phyloP scores from a whole-genome alignment of 208 protist genomes.

The Leishmania martiniquensis region DNA sequence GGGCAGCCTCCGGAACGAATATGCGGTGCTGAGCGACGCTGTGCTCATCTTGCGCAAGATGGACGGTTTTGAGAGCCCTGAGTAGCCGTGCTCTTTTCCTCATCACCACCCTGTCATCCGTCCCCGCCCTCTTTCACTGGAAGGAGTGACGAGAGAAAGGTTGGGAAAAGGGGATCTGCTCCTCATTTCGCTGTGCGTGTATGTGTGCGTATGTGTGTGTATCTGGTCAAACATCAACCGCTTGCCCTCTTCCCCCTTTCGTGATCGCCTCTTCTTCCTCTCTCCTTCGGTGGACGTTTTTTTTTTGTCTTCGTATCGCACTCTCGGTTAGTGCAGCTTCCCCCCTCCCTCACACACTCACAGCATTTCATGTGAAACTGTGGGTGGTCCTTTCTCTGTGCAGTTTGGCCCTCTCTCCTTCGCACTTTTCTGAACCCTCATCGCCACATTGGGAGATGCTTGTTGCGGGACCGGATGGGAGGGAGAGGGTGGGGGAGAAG shows the following conservation, averaged over 20 bases:
- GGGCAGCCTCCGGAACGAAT: conserved; percentile 75
- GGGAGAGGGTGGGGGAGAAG: not conserved
- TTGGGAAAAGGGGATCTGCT: too few relatives aligned
- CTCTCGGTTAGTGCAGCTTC: not conserved
- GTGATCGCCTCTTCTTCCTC: not conserved
- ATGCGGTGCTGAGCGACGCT: conserved; percentile 78
- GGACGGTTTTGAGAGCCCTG: not conserved
- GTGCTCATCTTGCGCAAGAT: conserved; percentile 65
- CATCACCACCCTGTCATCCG: too few relatives aligned
- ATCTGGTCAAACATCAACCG: not conserved
- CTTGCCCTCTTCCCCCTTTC: not conserved
- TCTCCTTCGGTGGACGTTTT: not conserved
- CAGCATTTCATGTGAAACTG: not conserved
- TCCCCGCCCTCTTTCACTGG: not conserved
- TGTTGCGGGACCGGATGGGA: not conserved
- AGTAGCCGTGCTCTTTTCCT: not conserved
- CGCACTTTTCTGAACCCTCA: not conserved
- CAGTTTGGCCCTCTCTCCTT: not conserved
- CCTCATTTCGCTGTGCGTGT: not conserved
- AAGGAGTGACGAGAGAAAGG: not conserved
- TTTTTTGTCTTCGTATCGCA: not conserved
- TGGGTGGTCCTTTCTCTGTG: not conserved
- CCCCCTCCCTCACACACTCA: not conserved
- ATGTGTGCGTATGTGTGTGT: not conserved
- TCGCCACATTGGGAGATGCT: not conserved